Evolutionary conservation across 441 rosid genomes (phyloP).

Genomic region (Gossypium gossypioides): DNA sequence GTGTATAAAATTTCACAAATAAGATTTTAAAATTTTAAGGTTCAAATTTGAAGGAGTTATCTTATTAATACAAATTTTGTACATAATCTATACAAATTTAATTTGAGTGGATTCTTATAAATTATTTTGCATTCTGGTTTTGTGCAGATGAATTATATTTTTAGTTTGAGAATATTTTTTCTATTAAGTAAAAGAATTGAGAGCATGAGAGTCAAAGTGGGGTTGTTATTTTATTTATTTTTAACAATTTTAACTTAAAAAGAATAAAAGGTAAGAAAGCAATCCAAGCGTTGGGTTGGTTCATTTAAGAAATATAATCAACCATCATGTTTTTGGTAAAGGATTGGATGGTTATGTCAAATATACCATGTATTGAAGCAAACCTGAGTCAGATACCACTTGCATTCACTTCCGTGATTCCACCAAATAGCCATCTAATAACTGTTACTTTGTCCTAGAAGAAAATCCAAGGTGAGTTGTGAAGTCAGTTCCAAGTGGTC

Average conservation of each 20-base stretch:
- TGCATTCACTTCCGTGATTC: neutral
- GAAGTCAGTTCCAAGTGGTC: conserved; percentile 17
- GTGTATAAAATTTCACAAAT: neutral
- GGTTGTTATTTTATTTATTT: neutral
- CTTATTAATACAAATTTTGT: neutral
- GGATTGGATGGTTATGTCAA: neutral
- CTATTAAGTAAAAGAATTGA: neutral
- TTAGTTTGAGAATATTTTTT: neutral
- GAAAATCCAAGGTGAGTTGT: neutral
- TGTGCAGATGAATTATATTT: neutral
- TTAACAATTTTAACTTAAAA: neutral
- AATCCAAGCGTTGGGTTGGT: neutral
- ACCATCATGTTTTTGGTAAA: neutral
- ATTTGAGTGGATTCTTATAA: neutral
- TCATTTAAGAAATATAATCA: neutral
- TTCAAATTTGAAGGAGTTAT: neutral
- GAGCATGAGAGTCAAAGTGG: neutral
- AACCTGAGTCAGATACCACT: neutral
- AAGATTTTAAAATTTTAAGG: no score
- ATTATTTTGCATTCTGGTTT: neutral
- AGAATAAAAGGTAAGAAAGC: neutral
- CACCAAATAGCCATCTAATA: neutral
- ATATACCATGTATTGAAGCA: neutral
- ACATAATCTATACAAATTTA: neutral
- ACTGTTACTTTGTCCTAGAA: conserved; percentile 5